These are phyloP conservation scores for Trichoderma hamatum DNA, from an alignment of 2,329 filamentous ascomycete species.

Conservation along the genomic window DNA sequence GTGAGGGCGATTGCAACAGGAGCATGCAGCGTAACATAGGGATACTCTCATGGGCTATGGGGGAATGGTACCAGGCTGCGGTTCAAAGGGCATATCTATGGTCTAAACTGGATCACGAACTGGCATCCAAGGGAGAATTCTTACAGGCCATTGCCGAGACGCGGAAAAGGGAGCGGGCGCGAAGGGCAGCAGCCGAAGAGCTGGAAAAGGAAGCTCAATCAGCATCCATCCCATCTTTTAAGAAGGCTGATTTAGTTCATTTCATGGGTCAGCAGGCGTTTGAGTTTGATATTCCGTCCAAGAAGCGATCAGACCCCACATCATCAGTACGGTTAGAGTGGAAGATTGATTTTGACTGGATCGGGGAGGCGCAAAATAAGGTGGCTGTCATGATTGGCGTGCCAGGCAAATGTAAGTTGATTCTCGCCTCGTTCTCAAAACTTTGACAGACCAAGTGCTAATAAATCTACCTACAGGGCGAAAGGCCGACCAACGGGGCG, in stretches of 20 bases:
- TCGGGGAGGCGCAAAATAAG: conserved; percentile 67
- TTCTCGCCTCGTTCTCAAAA: accelerated
- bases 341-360: conserved; percentile 71
- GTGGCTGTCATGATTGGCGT: conserved; percentile 58
- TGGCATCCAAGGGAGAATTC: conserved; percentile 43
- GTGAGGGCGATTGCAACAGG: conserved; percentile 44
- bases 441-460: conserved; percentile 27
- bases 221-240: conserved; percentile 20
- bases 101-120: conserved; percentile 54
- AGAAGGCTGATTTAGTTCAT: conserved; percentile 51
- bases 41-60: conserved; percentile 67
- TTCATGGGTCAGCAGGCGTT: conserved; percentile 57
- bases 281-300: conserved; percentile 47
- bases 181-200: conserved; percentile 32
- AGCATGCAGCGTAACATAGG: conserved; percentile 59
- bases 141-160: conserved; percentile 32
- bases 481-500: conserved; percentile 58
- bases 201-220: conserved; percentile 30
- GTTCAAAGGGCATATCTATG: conserved; percentile 65
- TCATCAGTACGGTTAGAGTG: conserved; percentile 60
- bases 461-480: conserved; percentile 52
- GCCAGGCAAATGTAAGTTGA: conserved; percentile 63
- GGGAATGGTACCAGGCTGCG: conserved; percentile 67
- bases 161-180: conserved; percentile 34
- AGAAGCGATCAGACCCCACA: conserved; percentile 38